Base-by-base conservation (phyloP, 1,284 basidiomycete genomes). In the Rhodotorula sp. region DNA sequence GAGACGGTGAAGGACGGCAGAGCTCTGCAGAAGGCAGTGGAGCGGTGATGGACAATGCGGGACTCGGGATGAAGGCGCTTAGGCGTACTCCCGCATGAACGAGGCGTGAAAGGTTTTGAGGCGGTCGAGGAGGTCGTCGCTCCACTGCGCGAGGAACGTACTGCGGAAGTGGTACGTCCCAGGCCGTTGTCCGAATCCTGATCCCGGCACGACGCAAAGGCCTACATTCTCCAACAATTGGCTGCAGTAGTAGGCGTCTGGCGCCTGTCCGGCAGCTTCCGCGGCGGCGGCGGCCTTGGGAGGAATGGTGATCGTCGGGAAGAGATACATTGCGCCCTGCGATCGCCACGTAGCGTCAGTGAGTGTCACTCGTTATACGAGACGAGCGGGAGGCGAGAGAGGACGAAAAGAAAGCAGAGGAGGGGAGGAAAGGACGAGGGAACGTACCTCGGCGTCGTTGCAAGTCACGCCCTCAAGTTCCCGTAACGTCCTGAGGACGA, bases 321-420 rank as follows among this genome's bases (percentile, higher is more conserved):
- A 94, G 54, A 94, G 84, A 81, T 94, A 94, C 78, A 94, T 84
- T 30, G 92, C 94, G 4, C 94, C 95, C 37, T 92, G 89, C 52
- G n/a, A 15, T 44, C 16, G 40, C 40, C 28, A 24, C 44, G 40
- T 30, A 47, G 26, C 26, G 30, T 58, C 20, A 0, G 26, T 16
- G 47, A 59, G 34, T 37, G 26, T 26, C 11, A 22, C 22, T 31
- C n/a, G 4, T n/a, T 1, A 37, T 5, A 37, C 5, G 24, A 37
- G 34, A 40, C 16, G 9, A 37, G 20, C 20, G 34, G 3, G 31
- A 18, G 30, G n/a, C n/a, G 55, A 57, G 55, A 24, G 5, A 62
- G n/a, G 24, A 5, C 15, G 11, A 4, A 10, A 9, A 44, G 16
- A n/a, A 40, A 4, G 47, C 46, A 31, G 10, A n/a, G 20, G 47